Conservation (phyloP, 345 rosid species). For the Fremontodendron californicum region DNA sequence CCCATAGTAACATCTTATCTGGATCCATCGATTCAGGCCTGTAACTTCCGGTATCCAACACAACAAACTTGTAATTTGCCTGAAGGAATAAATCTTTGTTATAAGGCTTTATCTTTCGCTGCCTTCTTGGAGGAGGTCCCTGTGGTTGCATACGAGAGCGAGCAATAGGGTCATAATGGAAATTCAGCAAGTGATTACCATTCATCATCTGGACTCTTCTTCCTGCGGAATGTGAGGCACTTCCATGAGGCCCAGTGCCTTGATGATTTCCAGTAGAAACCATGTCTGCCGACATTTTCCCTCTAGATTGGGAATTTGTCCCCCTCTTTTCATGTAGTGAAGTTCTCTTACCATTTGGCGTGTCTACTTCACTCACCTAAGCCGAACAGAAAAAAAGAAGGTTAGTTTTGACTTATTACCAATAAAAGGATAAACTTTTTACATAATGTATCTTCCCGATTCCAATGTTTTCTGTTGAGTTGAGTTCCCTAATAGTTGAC, state of each 20-base stretch:
- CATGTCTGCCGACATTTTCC: conserved; percentile 39
- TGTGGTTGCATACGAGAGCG: conserved; percentile 53
- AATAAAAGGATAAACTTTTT: neutral
- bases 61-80: conserved; percentile 93
- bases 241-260: conserved; percentile 41
- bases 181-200: conserved; percentile 87
- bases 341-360: conserved; percentile 27
- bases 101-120: conserved; percentile 65
- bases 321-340: conserved; percentile 33
- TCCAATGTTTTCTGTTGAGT: neutral
- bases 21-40: conserved; percentile 76
- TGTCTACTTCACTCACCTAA: conserved; percentile 60
- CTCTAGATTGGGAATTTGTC: conserved; percentile 35
- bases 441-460: neutral
- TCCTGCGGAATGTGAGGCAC: conserved; percentile 45
- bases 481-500: neutral
- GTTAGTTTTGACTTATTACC: neutral
- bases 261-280: conserved; percentile 38
- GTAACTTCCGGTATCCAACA: conserved; percentile 69
- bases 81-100: conserved; percentile 90
- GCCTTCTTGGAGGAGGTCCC: conserved; percentile 53
- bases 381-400: neutral
- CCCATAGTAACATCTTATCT: conserved; percentile 87
- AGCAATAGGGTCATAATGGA: conserved; percentile 81
- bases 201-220: conserved; percentile 63